Evolutionary conservation across 2,329 filamentous ascomycete species (phyloP), one percentile per base, ranked within the genome.

Genomic region (Plenodomus tracheiphilus): DNA sequence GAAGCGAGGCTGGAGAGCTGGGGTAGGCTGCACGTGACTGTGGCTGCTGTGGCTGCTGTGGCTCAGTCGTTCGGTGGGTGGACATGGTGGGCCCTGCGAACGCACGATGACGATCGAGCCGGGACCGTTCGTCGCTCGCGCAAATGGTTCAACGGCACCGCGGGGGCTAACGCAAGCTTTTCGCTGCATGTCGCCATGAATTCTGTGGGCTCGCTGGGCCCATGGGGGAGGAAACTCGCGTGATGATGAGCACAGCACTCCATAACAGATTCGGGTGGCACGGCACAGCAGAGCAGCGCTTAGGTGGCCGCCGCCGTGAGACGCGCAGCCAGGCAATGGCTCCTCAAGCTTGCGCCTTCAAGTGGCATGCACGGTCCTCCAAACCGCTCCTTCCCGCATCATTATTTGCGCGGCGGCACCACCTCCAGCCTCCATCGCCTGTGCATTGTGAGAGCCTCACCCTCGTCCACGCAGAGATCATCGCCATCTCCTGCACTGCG

Each of bases 401-500:
- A 36, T n/a, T 36, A 17, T 36, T n/a, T 36, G 32, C 13, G 13
- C 13, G 4, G 32, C 32, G 6, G 32, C 32, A 36, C 22, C 22
- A 10, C n/a, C 4, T 13, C 11, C 25, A 3, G 15, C 13, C 30
- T n/a, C 22, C 4, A 42, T 22, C 40, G 28, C 17, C 22, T 32
- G 6, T 25, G 22, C 22, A 25, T 10, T 25, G 22, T 25, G 22
- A 25, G n/a, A n/a, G n/a, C n/a, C n/a, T n/a, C n/a, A n/a, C n/a
- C n/a, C 22, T 25, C 22, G 22, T 25, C 22, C 22, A 10, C n/a
- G n/a, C n/a, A 32, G 43, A 44, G 32, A 43, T 41, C 30, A 46
- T 46, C 46, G 37, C 44, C 54, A 54, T 56, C 54, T 53, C 42
- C 37, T 39, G 20, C 25, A 22, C 47, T 17, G 38, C 21, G 39